Base-by-base conservation (phyloP, 768 basidiomycete species). In the Clitopilus passeckerianus region DNA sequence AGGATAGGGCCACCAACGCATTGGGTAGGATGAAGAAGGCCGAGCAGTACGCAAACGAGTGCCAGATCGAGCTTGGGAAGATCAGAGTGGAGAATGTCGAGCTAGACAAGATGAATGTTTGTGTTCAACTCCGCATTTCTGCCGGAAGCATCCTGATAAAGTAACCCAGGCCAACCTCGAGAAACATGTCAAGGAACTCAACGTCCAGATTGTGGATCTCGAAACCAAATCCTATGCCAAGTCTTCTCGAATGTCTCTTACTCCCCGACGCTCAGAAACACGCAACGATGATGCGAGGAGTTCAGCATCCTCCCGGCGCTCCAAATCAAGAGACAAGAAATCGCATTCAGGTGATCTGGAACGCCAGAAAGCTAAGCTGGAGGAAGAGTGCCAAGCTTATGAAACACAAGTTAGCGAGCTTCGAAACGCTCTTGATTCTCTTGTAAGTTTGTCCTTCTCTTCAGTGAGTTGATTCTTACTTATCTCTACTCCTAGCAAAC, bases 181-280 rank as follows among this genome's bases (percentile, higher is more conserved):
- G 75, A 93, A 91, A 67, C 89, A 91, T 67, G 79, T 90, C 67
- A 93, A 92, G 67, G 93, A 93, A 56, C 74, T 93, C 33, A 91
- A 92, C 61, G 82, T 91, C 43, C 88, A 86, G 41, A 85, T 94
- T 58, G 85, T 91, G 8, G 92, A 93, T 66, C 78, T 93, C 16
- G 91, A 92, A 70, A 90, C 91, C 1, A 89, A 79, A 66, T 87
- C 90, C 5, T 86, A 91, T 62, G 71, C 84, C 10, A 87, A 74
- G 63, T 79, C 82, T n/a, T 83, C 87, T 14, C 80, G 86, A 34
- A 78, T 85, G 5, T 73, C 81, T 1, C 74, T 79, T 5, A 76
- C 76, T 0, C 80, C 85, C 52, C 77, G 86, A 41, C 83, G 88
- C 23, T 74, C 86, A 23, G 90, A 91, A 61, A 83, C 77, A 57